phyloP scores from a whole-genome alignment of 2,329 filamentous ascomycete species.

The Emydomyces testavorans region DNA sequence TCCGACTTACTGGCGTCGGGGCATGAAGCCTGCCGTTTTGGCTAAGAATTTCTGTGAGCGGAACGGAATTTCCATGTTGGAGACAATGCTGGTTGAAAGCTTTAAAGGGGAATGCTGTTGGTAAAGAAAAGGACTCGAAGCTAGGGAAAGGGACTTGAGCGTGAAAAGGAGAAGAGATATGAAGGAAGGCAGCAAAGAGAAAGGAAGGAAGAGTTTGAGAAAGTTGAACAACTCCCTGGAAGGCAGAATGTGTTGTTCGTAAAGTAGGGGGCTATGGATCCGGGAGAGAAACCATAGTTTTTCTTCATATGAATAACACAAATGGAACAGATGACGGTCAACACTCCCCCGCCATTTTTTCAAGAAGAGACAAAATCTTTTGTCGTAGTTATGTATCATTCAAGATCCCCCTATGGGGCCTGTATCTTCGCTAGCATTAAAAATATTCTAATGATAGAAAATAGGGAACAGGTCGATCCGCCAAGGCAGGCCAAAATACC shows the following conservation, averaged over 20 bases:
- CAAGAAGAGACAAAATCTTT: background rate
- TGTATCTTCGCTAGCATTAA: constrained; percentile 9
- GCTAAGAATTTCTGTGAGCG: background rate
- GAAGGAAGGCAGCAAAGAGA: constrained; percentile 14
- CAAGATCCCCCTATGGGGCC: constrained; percentile 3
- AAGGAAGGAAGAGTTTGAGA: background rate
- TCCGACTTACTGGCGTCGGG: constrained; percentile 22
- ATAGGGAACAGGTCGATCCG: constrained; percentile 1
- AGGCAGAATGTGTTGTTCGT: background rate
- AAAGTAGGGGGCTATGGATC: background rate
- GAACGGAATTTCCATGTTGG: constrained; percentile 1
- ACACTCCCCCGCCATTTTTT: no score
- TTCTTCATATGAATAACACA: background rate
- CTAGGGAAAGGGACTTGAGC: no score
- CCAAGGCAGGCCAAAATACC: constrained; percentile 1
- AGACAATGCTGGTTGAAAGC: no score
- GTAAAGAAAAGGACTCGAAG: background rate
- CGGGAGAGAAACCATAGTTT: background rate
- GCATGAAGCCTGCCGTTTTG: constrained; percentile 15
- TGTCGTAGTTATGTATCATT: constrained; percentile 4
- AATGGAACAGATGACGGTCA: background rate
- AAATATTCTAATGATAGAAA: constrained; percentile 9
- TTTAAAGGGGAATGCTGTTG: no score
- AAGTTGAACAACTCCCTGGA: background rate
- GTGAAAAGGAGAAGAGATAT: constrained; percentile 4